These are phyloP conservation scores for Colletotrichum theobromicola DNA, from an alignment of 2,329 filamentous ascomycete species.

Conservation along the genomic window DNA sequence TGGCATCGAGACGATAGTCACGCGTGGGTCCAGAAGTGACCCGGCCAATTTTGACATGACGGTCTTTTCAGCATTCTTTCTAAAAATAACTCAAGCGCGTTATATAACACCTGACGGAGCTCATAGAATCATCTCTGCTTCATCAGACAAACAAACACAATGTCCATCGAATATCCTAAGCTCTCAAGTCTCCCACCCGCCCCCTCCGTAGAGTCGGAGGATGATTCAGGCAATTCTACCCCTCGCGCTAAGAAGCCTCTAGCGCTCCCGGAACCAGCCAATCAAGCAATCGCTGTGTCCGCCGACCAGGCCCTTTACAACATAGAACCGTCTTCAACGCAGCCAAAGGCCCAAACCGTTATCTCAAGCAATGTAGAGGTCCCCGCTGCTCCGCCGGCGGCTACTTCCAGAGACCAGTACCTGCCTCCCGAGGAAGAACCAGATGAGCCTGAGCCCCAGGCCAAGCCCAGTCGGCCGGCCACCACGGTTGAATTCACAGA, in stretches of 20 bases:
- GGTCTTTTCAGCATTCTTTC: background rate
- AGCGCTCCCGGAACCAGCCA: background rate
- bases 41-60: background rate
- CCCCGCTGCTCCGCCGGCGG: background rate
- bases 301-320: background rate
- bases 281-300: background rate
- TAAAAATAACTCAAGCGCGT: background rate
- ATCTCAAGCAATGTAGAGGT: background rate
- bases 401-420: background rate
- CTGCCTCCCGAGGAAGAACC: background rate
- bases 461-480: background rate
- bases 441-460: background rate
- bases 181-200: background rate
- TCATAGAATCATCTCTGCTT: background rate
- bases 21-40: background rate
- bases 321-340: background rate
- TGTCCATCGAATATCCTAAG: background rate
- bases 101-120: background rate
- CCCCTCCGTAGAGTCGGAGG: background rate
- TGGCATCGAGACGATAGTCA: background rate
- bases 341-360: background rate
- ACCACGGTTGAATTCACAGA: background rate
- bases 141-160: background rate
- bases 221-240: background rate
- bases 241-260: background rate